A percentile compares a stretch with the other conserved stretches of the same genome.
Conservation (phyloP, 139 green algal genomes). For the Tetradesmus obliquus region DNA sequence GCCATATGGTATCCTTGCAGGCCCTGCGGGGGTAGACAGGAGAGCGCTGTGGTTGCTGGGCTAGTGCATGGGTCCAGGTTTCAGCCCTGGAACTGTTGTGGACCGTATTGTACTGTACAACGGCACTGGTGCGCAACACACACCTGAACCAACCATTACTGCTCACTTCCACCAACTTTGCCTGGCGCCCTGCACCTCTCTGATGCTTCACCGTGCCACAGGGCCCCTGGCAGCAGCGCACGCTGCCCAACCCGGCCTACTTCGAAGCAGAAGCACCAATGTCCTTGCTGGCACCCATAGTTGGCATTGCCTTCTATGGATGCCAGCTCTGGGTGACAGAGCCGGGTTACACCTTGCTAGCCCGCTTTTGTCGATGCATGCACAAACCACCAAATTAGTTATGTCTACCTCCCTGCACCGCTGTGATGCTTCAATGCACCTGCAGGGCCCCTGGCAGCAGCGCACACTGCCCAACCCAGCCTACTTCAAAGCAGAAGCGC, state of each 20-base stretch:
- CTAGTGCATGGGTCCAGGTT: too few species aligned
- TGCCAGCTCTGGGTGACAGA: slow-evolving; percentile 92
- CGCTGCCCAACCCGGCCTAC: slow-evolving; percentile 86
- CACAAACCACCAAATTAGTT: neutral
- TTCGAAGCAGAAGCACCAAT: slow-evolving; percentile 69
- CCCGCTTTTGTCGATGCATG: neutral
- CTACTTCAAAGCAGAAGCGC: slow-evolving; percentile 66
- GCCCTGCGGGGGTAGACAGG: too few species aligned
- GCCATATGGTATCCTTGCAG: too few species aligned
- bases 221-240: slow-evolving; percentile 71
- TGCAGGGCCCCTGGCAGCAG: slow-evolving; percentile 73
- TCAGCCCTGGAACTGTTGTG: too few species aligned
- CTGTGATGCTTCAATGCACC: neutral
- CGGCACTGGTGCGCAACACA: too few species aligned
- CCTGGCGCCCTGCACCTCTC: too few species aligned
- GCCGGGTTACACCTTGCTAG: slow-evolving; percentile 72
- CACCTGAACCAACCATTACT: too few species aligned
- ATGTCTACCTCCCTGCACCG: too few species aligned
- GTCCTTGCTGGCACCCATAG: slow-evolving; percentile 74
- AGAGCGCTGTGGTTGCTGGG: too few species aligned
- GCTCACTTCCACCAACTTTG: too few species aligned
- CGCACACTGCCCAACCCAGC: slow-evolving; percentile 86
- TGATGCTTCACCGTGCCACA: neutral
- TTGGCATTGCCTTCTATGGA: slow-evolving; percentile 71
- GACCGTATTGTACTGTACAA: too few species aligned